These are phyloP conservation scores for Excoecaria cochinchinensis DNA, from an alignment of 345 rosid species.

Conservation along the genomic window DNA sequence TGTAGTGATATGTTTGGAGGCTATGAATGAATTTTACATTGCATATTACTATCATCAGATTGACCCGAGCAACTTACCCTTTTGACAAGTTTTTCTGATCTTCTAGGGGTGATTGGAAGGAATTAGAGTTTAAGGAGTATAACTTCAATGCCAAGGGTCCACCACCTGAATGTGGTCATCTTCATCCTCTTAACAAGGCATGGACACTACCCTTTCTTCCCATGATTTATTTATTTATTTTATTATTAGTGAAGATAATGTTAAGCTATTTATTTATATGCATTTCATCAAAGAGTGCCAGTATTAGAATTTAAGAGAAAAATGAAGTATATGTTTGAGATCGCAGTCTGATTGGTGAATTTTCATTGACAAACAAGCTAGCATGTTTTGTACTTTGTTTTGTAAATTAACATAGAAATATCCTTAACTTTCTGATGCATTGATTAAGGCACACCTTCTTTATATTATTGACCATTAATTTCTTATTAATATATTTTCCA, in stretches of 20 bases:
- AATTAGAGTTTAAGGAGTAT: conserved; percentile 82
- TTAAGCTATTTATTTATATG: not conserved
- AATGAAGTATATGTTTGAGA: not conserved
- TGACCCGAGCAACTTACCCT: conserved; percentile 3
- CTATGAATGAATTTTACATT: not conserved
- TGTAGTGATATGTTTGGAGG: too few relatives aligned
- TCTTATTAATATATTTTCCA: not conserved
- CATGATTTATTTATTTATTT: not conserved
- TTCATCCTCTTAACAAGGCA: conserved; percentile 94
- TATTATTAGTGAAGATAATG: conserved; percentile 4
- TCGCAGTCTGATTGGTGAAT: not conserved
- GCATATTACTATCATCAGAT: not conserved
- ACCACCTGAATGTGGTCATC: conserved; percentile 82
- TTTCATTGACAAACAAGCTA: not conserved
- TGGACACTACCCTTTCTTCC: conserved; percentile 18
- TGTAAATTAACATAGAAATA: not conserved
- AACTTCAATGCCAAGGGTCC: conserved; percentile 90
- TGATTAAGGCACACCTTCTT: not conserved
- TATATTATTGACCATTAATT: not conserved
- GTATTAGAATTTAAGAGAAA: not conserved
- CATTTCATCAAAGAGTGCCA: not conserved
- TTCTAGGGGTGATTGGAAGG: conserved; percentile 83
- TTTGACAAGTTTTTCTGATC: conserved; percentile 18
- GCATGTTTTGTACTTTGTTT: not conserved
- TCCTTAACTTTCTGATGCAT: not conserved